Base-by-base conservation (phyloP, 208 protist genomes). In the Herpetomonas tarakana region DNA sequence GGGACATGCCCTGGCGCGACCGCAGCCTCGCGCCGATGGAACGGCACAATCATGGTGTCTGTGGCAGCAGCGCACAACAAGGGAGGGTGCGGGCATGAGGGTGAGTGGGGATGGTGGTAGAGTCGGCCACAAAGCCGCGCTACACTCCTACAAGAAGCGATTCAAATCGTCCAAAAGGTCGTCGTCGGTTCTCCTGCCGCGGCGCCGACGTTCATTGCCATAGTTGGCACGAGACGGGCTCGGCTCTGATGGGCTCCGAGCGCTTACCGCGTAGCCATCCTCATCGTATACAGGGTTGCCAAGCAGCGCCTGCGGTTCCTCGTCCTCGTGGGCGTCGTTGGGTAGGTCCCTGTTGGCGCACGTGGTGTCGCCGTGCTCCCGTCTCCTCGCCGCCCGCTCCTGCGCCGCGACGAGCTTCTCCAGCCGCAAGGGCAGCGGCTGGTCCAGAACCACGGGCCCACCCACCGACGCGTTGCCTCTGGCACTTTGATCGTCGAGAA, bases 401-500 rank as follows among this genome's bases (percentile, higher is more conserved):
- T 66, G 62, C 51, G 44, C n/a, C 27, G 31, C 21, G 16, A 81
- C 27, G 2, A 82, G 54, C 38, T 45, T 57, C 46, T 65, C 59
- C 2, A 86, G 38, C 19, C 62, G 78, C 22, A 21, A n/a, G 1
- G 85, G 77, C 14, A 83, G 73, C 2, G 58, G 57, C 21, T 79
- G 56, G 22, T 50, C 38, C 49, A 94, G 65, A 1, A 50, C 44
- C 2, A 89, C 53, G 1, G 54, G 65, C 9, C 62, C 68, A 16
- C 88, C 81, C 12, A 91, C 71, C 30, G 75, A 52, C 24, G 74
- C 81, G 21, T 81, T 54, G 27, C 25, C 25, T 49, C 46, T 64
- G 30, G 85, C 82, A 24, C 74, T 63, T 47, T 90, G 71, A 12
- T 88, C 85, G 49, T 94, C 85, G n/a, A 94, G 68, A n/a, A 84